Conservation (phyloP, 306 rosid species). For the Arachis hypogaea region DNA sequence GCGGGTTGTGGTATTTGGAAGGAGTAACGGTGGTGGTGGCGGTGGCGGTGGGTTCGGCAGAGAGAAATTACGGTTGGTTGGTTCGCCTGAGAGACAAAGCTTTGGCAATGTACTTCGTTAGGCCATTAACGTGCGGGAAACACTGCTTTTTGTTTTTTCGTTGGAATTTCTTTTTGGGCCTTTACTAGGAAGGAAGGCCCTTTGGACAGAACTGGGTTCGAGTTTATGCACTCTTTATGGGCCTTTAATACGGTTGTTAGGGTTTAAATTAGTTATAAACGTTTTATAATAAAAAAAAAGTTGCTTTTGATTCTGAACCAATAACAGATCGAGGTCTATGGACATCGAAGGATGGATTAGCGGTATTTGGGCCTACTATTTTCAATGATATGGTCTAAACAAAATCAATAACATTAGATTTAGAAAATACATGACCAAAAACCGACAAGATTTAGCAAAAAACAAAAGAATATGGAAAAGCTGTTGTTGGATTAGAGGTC, state of each 20-base stretch:
- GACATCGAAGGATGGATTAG: too few species aligned
- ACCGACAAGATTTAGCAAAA: too few species aligned
- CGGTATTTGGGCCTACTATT: too few species aligned
- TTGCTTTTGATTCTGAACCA: too few species aligned
- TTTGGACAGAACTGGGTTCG: neutral
- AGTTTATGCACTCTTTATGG: neutral
- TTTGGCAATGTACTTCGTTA: neutral
- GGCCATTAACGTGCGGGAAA: conserved; percentile 16
- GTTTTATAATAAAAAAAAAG: too few species aligned
- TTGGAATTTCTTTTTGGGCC: neutral
- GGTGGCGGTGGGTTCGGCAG: neutral
- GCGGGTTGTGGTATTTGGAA: neutral
- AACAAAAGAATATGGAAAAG: too few species aligned
- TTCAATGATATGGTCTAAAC: too few species aligned
- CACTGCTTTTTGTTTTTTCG: neutral
- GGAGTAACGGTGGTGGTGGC: neutral
- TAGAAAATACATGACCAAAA: too few species aligned
- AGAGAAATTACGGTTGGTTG: conserved; percentile 8
- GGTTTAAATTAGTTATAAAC: neutral
- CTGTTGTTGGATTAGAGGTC: too few species aligned
- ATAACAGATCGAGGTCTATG: too few species aligned
- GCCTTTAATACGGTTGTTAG: neutral
- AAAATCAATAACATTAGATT: too few species aligned
- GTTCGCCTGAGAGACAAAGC: neutral
- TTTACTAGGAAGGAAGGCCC: neutral